Base-by-base conservation (phyloP, 495 filamentous ascomycete genomes). In the Letharia columbiana region DNA sequence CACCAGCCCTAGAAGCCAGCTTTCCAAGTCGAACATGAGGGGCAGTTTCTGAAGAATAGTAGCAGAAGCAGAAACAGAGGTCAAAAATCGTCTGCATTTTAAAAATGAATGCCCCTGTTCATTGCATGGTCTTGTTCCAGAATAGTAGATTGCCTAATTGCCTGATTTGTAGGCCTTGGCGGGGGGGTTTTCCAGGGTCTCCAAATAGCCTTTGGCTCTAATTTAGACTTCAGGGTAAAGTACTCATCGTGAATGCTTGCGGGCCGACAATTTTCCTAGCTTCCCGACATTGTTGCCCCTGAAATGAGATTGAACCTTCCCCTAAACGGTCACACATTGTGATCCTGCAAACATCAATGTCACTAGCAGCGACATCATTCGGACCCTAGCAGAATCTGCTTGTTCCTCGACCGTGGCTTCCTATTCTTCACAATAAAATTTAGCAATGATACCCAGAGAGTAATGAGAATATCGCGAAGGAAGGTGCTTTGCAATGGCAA, bases 1-100 rank as follows among this genome's bases (percentile, higher is more conserved):
- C 52, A 85, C 82, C 17, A 61, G 35, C 64, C 68, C 59, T 40
- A 66, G 65, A 41, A 73, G 67, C 65, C 64, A 73, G 39, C 41
- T 60, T 47, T 69, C 69, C 47, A 64, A 54, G 42, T 45, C 33
- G 35, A 44, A 67, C 67, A 69, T 69, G 12, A 37, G 44, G 64
- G n/a, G 31, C 52, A 17, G 20, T 7, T 15, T 39, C 12, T 60
- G 42, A 11, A 50, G 31, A 65, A 28, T 1, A 28, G 23, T 28
- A 28, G 56, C 33, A 65, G 12, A 35, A 20, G 18, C 6, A 35
- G 31, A n/a, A 6, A 18, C 18, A 37, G 17, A 23, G 20, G 1
- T 23, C 3, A 37, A 47, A 37, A 56, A 20, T 61, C 9, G 50
- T 33, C 45, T 41, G 47, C 64, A 66, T 61, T 23, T 66, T 61